These are phyloP conservation scores for Lactarius evosmus DNA, from an alignment of 768 basidiomycete genomes.

Conservation along the genomic window DNA sequence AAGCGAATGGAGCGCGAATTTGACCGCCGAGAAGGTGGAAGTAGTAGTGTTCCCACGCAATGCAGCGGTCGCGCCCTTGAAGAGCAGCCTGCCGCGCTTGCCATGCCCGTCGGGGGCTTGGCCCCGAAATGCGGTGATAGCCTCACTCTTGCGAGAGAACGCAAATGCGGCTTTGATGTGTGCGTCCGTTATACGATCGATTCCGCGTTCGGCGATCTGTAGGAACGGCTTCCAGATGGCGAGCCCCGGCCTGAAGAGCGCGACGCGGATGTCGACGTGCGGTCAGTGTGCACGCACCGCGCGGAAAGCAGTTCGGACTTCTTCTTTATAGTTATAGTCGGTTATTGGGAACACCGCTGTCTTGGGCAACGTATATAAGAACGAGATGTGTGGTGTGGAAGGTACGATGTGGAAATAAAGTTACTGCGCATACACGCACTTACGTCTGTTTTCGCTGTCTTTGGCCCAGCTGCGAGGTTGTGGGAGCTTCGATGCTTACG, in stretches of 20 bases:
- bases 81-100: conserved; percentile 42
- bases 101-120: conserved; percentile 35
- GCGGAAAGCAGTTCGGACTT: conserved; percentile 37
- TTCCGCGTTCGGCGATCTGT: conserved; percentile 38
- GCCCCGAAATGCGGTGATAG: conserved; percentile 36
- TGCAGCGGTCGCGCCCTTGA: conserved; percentile 46
- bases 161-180: conserved; percentile 42
- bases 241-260: conserved; percentile 40
- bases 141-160: conserved; percentile 38
- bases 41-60: conserved; percentile 40
- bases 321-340: conserved; percentile 35
- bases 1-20: conserved; percentile 40
- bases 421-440: no score
- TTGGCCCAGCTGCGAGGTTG: conserved; percentile 37
- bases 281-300: conserved; percentile 36
- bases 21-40: conserved; percentile 41
- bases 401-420: no score
- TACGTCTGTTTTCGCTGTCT: conserved; percentile 39
- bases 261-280: conserved; percentile 38
- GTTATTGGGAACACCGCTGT: conserved; percentile 40
- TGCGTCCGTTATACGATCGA: conserved; percentile 33
- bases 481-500: conserved; percentile 27
- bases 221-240: conserved; percentile 41
- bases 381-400: not conserved
- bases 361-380: conserved; percentile 31